Conservation (phyloP, 164 flowering plant species). For the Aristolochia contorta region DNA sequence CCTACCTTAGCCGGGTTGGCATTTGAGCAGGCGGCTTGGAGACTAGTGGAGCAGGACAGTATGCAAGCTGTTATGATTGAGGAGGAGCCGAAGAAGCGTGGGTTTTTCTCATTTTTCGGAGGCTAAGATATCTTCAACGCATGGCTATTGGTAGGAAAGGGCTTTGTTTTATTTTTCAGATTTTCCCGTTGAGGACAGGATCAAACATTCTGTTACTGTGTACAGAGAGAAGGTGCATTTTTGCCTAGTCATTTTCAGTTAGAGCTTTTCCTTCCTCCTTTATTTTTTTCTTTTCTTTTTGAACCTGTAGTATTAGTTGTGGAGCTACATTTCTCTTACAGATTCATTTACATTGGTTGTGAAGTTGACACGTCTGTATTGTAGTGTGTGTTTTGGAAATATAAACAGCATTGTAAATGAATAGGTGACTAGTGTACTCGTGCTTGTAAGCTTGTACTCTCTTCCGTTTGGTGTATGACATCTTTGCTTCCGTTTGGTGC, state of each 20-base stretch:
- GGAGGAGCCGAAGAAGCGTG: constrained; percentile 86
- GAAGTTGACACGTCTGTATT: no score
- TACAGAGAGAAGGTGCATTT: not conserved
- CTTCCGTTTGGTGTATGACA: no score
- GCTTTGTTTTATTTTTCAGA: not conserved
- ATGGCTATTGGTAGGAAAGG: no score
- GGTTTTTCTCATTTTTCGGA: constrained; percentile 89
- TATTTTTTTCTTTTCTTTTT: not conserved
- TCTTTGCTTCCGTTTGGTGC: no score
- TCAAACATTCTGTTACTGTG: not conserved
- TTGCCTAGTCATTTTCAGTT: not conserved
- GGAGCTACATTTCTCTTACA: no score
- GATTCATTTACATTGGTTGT: no score
- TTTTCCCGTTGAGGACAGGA: not conserved
- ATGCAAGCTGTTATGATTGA: constrained; percentile 96
- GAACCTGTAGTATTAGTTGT: no score
- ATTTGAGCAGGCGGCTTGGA: constrained; percentile 98
- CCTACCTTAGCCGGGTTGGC: constrained; percentile 96
- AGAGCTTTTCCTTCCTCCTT: not conserved
- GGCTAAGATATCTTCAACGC: constrained; percentile 15
- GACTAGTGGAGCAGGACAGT: constrained; percentile 95
- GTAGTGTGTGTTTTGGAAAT: no score
- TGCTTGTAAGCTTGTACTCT: no score
- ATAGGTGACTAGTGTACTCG: no score
- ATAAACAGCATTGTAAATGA: no score